Percentiles rank a stretch among this genome's conserved stretches.
Conservation (phyloP, 176 grass and related monocot species). For the Saccharum spontaneum region DNA sequence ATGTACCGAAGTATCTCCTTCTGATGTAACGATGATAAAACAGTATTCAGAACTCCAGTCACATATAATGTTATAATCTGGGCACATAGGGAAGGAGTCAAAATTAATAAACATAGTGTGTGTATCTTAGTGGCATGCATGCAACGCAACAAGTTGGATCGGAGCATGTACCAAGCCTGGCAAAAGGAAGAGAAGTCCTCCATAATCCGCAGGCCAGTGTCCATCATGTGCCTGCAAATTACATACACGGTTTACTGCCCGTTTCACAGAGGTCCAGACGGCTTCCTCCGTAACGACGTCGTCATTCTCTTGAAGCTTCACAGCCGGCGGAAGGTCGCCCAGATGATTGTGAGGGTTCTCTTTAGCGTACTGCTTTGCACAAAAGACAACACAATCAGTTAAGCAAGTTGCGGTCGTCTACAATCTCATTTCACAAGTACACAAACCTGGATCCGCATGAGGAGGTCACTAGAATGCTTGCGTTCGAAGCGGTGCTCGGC, state of each 20-base stretch:
- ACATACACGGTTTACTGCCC: constrained; percentile 53
- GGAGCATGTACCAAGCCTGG: constrained; percentile 71
- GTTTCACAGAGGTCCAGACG: constrained; percentile 53
- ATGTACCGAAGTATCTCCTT: constrained; percentile 78
- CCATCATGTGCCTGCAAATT: constrained; percentile 79
- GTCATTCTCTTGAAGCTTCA: constrained; percentile 65
- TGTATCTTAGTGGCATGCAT: too few relatives aligned
- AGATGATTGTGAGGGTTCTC: constrained; percentile 52
- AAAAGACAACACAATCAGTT: not conserved
- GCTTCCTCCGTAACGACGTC: constrained; percentile 56
- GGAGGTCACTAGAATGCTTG: not conserved
- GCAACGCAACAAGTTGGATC: too few relatives aligned
- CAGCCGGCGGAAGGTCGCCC: constrained; percentile 44
- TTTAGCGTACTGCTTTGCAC: constrained; percentile 61
- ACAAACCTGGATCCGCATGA: constrained; percentile 49
- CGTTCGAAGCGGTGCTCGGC: constrained; percentile 35
- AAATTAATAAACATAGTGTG: too few relatives aligned
- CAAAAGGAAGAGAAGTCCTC: constrained; percentile 78
- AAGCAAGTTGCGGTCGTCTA: too few relatives aligned
- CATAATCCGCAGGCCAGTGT: constrained; percentile 82
- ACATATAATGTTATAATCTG: constrained; percentile 77
- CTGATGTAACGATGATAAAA: constrained; percentile 62
- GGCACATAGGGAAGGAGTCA: not conserved
- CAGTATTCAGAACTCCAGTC: constrained; percentile 57
- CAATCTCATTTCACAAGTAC: too few relatives aligned